Conservation (phyloP, 2,329 filamentous ascomycete species). For the Cladosporium sp. region DNA sequence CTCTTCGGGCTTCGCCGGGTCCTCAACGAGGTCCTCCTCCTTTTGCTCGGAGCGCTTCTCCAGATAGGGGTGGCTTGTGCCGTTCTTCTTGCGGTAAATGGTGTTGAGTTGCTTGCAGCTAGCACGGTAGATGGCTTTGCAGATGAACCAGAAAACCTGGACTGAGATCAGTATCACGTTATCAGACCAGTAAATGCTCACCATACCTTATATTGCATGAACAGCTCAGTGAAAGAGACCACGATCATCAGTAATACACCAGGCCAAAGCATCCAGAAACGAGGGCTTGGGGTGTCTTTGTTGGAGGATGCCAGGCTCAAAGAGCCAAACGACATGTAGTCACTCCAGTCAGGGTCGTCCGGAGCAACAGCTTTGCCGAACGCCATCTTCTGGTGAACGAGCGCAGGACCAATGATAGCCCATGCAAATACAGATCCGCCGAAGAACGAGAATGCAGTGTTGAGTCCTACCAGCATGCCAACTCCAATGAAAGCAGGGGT, state of each 20-base stretch:
- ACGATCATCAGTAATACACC: slow-evolving; percentile 49
- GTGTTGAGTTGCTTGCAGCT: slow-evolving; percentile 42
- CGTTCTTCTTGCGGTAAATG: slow-evolving; percentile 33
- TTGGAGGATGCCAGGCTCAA: slow-evolving; percentile 33
- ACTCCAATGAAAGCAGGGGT: slow-evolving; percentile 60
- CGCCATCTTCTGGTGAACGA: slow-evolving; percentile 50
- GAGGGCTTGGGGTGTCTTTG: slow-evolving; percentile 43
- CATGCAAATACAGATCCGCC: slow-evolving; percentile 53
- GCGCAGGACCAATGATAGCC: slow-evolving; percentile 54
- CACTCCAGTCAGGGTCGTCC: slow-evolving; percentile 38
- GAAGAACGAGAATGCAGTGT: slow-evolving; percentile 56
- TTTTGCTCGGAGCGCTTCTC: slow-evolving; percentile 38
- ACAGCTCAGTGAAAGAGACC: slow-evolving; percentile 43
- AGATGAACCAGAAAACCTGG: slow-evolving; percentile 41
- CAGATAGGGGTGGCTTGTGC: slow-evolving; percentile 41
- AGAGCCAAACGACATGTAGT: slow-evolving; percentile 38
- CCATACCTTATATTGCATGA: slow-evolving; percentile 14
- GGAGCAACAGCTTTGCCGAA: slow-evolving; percentile 37
- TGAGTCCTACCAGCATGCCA: slow-evolving; percentile 57
- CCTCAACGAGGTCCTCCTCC: slow-evolving; percentile 44
- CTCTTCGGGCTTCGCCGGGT: slow-evolving; percentile 45
- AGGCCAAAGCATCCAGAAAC: slow-evolving; percentile 52
- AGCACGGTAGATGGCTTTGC: slow-evolving; percentile 48
- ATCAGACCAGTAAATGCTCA: too few relatives aligned
- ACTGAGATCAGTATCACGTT: slow-evolving; percentile 33